A percentile compares a stretch with the other conserved stretches of the same genome.
These are phyloP conservation scores for Diplogelasinospora grovesii DNA, from an alignment of 495 filamentous ascomycete species.

Conservation along the genomic window DNA sequence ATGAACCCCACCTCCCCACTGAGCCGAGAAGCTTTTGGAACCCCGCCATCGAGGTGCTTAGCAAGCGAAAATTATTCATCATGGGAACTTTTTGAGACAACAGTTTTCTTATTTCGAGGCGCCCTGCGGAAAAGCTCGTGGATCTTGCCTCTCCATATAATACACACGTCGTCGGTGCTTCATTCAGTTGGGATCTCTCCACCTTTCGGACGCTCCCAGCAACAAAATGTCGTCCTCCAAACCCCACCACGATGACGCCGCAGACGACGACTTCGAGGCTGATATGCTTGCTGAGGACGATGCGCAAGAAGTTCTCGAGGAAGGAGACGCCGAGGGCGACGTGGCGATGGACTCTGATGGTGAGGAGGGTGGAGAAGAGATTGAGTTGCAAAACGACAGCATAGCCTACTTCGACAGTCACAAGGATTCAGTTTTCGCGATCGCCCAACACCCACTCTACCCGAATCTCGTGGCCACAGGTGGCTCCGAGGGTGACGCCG, in stretches of 20 bases:
- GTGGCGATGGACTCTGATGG: conserved; percentile 28
- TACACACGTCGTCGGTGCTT: too few relatives aligned
- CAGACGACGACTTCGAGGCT: conserved; percentile 38
- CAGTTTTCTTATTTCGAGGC: too few relatives aligned
- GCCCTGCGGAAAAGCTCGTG: too few relatives aligned
- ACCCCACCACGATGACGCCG: conserved; percentile 11
- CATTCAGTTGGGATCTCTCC: too few relatives aligned
- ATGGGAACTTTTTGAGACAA: too few relatives aligned
- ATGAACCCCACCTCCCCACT: too few relatives aligned
- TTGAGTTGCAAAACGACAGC: conserved; percentile 82
- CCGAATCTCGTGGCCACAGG: conserved; percentile 79
- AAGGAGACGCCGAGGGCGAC: conserved; percentile 52
- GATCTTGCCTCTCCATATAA: too few relatives aligned
- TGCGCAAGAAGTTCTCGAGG: conserved; percentile 50
- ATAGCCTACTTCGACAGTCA: conserved; percentile 85
- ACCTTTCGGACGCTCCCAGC: background rate
- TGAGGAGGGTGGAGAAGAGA: conserved; percentile 62
- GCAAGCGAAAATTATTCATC: conserved; percentile 1
- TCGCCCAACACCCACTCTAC: conserved; percentile 81
- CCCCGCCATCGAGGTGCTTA: conserved; percentile 3
- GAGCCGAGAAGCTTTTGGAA: conserved; percentile 2
- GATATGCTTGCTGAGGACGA: conserved; percentile 66
- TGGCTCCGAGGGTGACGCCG: conserved; percentile 73
- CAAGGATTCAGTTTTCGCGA: conserved; percentile 83
- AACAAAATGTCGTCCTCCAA: conserved; percentile 20